Conservation (phyloP, 2,329 filamentous ascomycete species). For the Colletotrichum gloeosporioides region DNA sequence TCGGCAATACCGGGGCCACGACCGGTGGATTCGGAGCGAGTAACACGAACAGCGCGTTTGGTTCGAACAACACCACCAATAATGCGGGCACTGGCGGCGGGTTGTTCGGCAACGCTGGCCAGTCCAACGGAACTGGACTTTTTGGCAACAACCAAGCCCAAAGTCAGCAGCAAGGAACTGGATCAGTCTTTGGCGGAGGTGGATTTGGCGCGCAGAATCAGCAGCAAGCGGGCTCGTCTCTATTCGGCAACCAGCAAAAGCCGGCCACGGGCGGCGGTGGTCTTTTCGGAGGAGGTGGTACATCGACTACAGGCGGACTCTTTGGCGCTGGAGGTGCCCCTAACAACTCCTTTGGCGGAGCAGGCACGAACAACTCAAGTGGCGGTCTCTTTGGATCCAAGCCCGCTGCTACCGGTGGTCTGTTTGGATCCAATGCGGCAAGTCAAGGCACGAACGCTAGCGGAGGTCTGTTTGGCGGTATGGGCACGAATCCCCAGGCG, state of each 20-base stretch:
- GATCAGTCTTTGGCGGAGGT: conserved; percentile 30
- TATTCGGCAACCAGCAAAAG: conserved; percentile 30
- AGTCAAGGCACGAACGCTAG: conserved; percentile 32
- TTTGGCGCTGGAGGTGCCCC: conserved; percentile 44
- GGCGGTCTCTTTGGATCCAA: conserved; percentile 48
- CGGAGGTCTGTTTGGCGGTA: conserved; percentile 57
- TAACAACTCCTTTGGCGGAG: conserved; percentile 46
- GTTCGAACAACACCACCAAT: conserved; percentile 35
- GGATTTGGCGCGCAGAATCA: conserved; percentile 28
- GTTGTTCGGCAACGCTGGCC: conserved; percentile 48
- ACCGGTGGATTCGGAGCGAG: conserved; percentile 32
- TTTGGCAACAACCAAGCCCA: conserved; percentile 38
- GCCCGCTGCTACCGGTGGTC: conserved; percentile 43
- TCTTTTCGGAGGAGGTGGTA: conserved; percentile 23
- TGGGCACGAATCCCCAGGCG: conserved; percentile 34
- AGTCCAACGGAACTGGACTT: conserved; percentile 38
- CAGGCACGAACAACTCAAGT: conserved; percentile 41
- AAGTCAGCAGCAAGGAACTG: conserved; percentile 22
- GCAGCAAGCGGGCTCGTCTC: conserved; percentile 26
- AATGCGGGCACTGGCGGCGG: conserved; percentile 33
- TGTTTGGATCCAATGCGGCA: conserved; percentile 48
- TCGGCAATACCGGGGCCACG: conserved; percentile 43
- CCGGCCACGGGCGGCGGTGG: conserved; percentile 21
- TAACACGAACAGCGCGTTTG: conserved; percentile 45
- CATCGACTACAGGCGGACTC: conserved; percentile 41